These are phyloP conservation scores for Rachicladosporium sp. DNA, from an alignment of 2,329 filamentous ascomycete species.

Conservation along the genomic window DNA sequence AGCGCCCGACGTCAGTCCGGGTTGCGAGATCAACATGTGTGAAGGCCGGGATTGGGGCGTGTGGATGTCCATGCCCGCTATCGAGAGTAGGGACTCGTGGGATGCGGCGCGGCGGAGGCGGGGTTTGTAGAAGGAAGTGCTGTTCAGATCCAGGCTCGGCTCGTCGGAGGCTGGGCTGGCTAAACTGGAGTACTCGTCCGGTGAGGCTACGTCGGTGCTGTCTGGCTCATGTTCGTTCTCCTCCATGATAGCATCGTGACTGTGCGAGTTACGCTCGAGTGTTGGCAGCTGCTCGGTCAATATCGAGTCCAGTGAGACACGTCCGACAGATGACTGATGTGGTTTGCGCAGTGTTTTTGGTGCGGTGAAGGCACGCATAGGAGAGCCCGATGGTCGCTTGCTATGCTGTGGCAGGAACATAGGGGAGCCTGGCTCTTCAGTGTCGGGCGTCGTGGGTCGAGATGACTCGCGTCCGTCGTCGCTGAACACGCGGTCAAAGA, in stretches of 20 bases:
- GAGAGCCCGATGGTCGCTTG: slow-evolving; percentile 42
- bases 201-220: not conserved
- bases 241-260: slow-evolving; percentile 18
- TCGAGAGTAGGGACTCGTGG: slow-evolving; percentile 80
- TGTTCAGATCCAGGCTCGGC: slow-evolving; percentile 1
- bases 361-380: slow-evolving; percentile 15
- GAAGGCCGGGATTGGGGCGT: slow-evolving; percentile 58
- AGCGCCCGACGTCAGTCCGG: slow-evolving; percentile 35
- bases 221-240: slow-evolving; percentile 14
- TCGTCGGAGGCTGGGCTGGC: slow-evolving; percentile 16
- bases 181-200: slow-evolving; percentile 4
- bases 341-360: slow-evolving; percentile 10
- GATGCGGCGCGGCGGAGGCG: slow-evolving; percentile 51
- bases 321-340: no score
- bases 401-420: slow-evolving; percentile 49
- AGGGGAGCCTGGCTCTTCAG: slow-evolving; percentile 46
- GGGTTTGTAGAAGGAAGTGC: slow-evolving; percentile 5
- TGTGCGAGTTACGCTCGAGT: slow-evolving; percentile 10
- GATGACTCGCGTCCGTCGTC: slow-evolving; percentile 52
- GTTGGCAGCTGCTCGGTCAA: slow-evolving; percentile 14
- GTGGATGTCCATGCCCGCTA: slow-evolving; percentile 81
- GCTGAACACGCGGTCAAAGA: slow-evolving; percentile 64
- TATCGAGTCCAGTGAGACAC: slow-evolving; percentile 15
- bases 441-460: slow-evolving; percentile 70
- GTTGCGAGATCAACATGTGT: slow-evolving; percentile 52